Base-by-base conservation (phyloP, 2,329 filamentous ascomycete genomes). In the Diaporthe humulicola region DNA sequence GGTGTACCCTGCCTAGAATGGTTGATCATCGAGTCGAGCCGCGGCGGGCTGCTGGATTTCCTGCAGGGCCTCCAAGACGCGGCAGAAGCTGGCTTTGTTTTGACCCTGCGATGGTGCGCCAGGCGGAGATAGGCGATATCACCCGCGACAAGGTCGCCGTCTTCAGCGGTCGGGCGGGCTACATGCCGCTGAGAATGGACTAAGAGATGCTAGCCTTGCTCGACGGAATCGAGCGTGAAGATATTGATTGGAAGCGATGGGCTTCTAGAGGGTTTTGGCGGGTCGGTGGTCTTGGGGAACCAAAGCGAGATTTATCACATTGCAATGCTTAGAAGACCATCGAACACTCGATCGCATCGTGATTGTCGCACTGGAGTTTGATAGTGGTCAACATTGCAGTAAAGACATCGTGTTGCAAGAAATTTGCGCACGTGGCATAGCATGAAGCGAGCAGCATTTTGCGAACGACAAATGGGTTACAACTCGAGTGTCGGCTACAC, bases 11-110 rank as follows among this genome's bases (percentile, higher is more conserved):
- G 30, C 19, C 61, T 42, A 14, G 42, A 50, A 19, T n/a, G 28
- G 19, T 36, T 50, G 28, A 19, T 66, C 61, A 25, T 36, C 10
- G 19, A 14, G 28, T 66, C 61, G 28, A 36, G 28, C 42, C 15
- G 61, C 61, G 42, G 36, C 42, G 28, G 50, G 61, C 61, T 66
- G 42, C 42, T 22, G 19, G 28, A 36, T 12, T 15, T 66, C 28
- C 6, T 66, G 3, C 42, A 50, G 42, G 42, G 10, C 12, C 42
- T 66, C 28, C 9, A 7, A 5, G 8, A 19, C 22, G 28, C 9
- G 42, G 42, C 42, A 66, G 40, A 48, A 36, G 42, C 61, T 66
- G 42, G 61, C 61, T 15, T 14, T 66, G 42, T 66, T 66, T 66
- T 22, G 61, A 50, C 30, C 22, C 50, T 7, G 42, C 61, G 1